Percentiles rank a stretch among this genome's conserved stretches.
Evolutionary conservation across 78 protist genomes (phyloP).

Genomic region (Dictyostelium capitatum): DNA sequence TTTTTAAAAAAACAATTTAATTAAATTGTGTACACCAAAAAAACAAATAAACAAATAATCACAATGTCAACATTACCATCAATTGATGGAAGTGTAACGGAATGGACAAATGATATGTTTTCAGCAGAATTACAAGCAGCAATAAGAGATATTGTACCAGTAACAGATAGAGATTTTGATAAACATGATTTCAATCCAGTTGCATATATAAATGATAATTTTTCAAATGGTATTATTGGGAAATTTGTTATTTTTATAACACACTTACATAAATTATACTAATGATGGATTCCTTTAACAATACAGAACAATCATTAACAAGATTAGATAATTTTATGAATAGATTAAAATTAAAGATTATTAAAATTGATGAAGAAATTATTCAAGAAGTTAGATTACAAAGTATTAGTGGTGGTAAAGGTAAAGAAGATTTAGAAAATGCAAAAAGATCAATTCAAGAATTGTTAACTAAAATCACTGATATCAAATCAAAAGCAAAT

Average conservation of each 20-base stretch:
- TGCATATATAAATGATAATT: slow-evolving; percentile 85
- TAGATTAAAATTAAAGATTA: slow-evolving; percentile 56
- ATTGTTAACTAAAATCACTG: slow-evolving; percentile 84
- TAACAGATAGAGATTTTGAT: slow-evolving; percentile 83
- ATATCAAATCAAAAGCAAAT: slow-evolving; percentile 87
- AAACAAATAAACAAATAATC: background rate
- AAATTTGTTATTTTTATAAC: background rate
- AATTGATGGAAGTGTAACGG: slow-evolving; percentile 44
- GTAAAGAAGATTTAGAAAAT: slow-evolving; percentile 85
- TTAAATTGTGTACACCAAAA: no score
- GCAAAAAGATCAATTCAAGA: slow-evolving; percentile 82
- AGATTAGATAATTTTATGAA: slow-evolving; percentile 45
- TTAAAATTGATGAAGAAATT: slow-evolving; percentile 76
- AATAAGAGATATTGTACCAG: slow-evolving; percentile 80
- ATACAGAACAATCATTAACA: slow-evolving; percentile 48
- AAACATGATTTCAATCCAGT: slow-evolving; percentile 86
- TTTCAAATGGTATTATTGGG: slow-evolving; percentile 70
- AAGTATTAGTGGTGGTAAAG: slow-evolving; percentile 62
- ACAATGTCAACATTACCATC: slow-evolving; percentile 12
- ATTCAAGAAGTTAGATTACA: slow-evolving; percentile 83
- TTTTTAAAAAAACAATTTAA: background rate
- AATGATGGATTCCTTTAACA: no score
- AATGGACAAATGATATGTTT: slow-evolving; percentile 78
- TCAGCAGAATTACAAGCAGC: slow-evolving; percentile 73
- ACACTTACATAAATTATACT: slow-evolving; percentile 10